Base-by-base conservation (phyloP, 257 asterid species). In the Craterostigma plantagineum region DNA sequence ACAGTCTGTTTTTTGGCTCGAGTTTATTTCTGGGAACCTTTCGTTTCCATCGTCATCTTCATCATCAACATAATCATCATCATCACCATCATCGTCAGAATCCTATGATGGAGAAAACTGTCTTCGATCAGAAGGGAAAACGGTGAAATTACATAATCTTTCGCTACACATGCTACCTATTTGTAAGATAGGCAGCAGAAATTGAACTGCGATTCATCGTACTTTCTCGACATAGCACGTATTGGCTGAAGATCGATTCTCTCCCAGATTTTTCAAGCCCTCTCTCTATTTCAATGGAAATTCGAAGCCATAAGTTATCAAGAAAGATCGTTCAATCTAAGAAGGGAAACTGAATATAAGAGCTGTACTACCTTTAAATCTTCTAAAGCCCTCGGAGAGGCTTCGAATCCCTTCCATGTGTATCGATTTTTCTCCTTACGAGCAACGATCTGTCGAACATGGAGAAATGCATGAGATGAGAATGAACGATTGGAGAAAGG, bases 341-440 rank as follows among this genome's bases (percentile, higher is more conserved):
- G 30, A 23, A 23, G 30, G 30, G 6, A 23, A 23, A n/a, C n/a
- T n/a, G n/a, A n/a, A n/a, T n/a, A n/a, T n/a, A n/a, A n/a, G n/a
- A n/a, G n/a, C n/a, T n/a, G n/a, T 9, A 33, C 9, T 59, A 82
- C 98, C 62, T 75, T 90, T 9, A 90, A 75, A 33, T 62, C 65
- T 62, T 76, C 72, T 63, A 90, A 55, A 35, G 93, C 70, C 42
- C 56, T 53, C 0, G 98, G 95, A 56, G 83, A 72, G 7, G 91
- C 95, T 30, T 45, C 72, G 34, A 76, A 90, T n/a, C 98, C 98
- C 54, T 79, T 90, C 98, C 98, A 90, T 15, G 79, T 69, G 30
- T 90, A 90, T 46, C 75, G 70, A 49, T 83, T 90, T 55, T 90
- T 90, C 3, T 82, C 93, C 70, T 77, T 90, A 60, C 93, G 62